phyloP scores from a whole-genome alignment of 169 alveolate genomes.

The Babesia sp. region DNA sequence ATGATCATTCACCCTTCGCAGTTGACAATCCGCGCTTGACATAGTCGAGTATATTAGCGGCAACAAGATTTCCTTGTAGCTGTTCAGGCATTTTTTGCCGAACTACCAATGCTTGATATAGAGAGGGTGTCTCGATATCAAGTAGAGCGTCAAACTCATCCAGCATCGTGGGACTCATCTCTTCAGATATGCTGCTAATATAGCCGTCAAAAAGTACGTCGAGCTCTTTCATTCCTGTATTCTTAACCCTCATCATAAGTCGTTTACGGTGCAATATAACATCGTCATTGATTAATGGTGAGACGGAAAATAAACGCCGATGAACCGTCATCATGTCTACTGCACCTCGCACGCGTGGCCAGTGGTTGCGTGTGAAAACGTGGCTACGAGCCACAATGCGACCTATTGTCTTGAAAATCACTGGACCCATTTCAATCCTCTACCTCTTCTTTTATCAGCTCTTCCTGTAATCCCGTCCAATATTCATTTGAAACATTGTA shows the following conservation, averaged over 20 bases:
- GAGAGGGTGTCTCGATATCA: constrained; percentile 22
- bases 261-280: constrained; percentile 9
- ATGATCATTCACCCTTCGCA: too few relatives aligned
- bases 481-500: constrained; percentile 62
- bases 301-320: not conserved
- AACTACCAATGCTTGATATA: constrained; percentile 12
- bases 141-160: constrained; percentile 18
- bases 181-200: not conserved
- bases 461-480: constrained; percentile 42
- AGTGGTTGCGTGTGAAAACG: not conserved
- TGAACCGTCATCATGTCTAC: not conserved
- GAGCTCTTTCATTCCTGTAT: constrained; percentile 69
- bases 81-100: constrained; percentile 5
- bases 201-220: constrained; percentile 37
- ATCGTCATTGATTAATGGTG: not conserved
- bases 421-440: not conserved
- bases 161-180: not conserved
- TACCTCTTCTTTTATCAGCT: constrained; percentile 6
- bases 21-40: not conserved
- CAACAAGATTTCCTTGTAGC: not conserved
- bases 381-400: not conserved
- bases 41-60: constrained; percentile 4
- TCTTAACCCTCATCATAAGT: constrained; percentile 39
- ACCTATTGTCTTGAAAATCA: not conserved
- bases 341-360: not conserved